Evolutionary conservation across 2,329 filamentous ascomycete species (phyloP).

Genomic region (Xylariaceae sp.): DNA sequence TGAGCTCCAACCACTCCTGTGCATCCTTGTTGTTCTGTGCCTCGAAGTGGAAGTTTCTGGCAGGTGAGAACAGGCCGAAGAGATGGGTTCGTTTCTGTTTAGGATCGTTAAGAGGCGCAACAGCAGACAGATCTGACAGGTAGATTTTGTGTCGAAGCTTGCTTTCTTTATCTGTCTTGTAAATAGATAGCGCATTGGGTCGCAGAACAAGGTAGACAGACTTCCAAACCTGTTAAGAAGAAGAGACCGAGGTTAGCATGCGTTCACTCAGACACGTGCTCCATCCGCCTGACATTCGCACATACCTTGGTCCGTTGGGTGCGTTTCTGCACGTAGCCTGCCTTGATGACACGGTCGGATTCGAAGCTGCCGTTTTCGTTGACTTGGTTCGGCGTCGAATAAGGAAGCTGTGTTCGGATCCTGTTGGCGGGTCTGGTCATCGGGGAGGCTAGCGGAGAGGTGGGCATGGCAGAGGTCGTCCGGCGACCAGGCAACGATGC

Average conservation of each 20-base stretch:
- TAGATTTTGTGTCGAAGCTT: constrained; percentile 84
- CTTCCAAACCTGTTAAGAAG: constrained; percentile 71
- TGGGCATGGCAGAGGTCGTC: constrained; percentile 26
- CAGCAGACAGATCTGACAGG: constrained; percentile 84
- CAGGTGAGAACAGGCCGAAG: constrained; percentile 87
- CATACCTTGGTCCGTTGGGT: constrained; percentile 88
- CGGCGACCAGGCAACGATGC: constrained; percentile 24
- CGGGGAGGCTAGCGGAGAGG: constrained; percentile 25
- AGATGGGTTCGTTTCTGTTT: constrained; percentile 82
- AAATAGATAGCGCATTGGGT: constrained; percentile 84
- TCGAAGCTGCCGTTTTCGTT: constrained; percentile 95
- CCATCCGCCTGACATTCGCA: background rate
- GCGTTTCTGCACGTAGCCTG: constrained; percentile 78
- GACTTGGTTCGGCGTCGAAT: constrained; percentile 74
- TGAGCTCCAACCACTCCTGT: constrained; percentile 78
- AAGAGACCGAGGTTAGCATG: constrained; percentile 20
- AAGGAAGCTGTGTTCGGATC: constrained; percentile 41
- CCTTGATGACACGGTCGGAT: constrained; percentile 89
- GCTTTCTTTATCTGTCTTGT: constrained; percentile 86
- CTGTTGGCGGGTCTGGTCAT: constrained; percentile 27
- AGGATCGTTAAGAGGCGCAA: constrained; percentile 80
- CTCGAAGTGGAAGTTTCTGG: constrained; percentile 87
- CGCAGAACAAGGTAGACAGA: constrained; percentile 82
- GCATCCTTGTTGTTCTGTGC: constrained; percentile 68
- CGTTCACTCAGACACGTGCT: background rate